Conservation (phyloP, 345 rosid species). For the Odontarrhena argentea region DNA sequence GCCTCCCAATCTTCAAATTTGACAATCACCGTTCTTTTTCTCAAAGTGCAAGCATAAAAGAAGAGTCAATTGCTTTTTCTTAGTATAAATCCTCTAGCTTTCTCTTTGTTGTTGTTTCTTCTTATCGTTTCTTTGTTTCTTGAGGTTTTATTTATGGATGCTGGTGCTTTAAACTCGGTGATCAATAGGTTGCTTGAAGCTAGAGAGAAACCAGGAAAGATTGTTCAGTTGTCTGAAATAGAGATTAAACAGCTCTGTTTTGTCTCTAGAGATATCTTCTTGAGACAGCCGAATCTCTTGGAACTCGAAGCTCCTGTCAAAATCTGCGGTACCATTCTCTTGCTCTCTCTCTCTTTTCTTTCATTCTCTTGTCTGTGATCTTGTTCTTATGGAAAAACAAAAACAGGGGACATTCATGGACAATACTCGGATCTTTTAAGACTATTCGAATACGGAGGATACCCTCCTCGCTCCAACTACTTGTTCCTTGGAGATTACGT, state of each 20-base stretch:
- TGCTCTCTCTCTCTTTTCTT: background rate
- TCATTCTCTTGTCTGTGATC: slow-evolving; percentile 13
- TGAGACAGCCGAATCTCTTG: slow-evolving; percentile 73
- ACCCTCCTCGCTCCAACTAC: slow-evolving; percentile 82
- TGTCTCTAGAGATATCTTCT: slow-evolving; percentile 64
- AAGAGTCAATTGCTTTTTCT: background rate
- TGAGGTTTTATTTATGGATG: slow-evolving; percentile 47
- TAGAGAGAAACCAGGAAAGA: slow-evolving; percentile 68
- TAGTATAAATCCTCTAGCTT: background rate
- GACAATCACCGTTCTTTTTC: slow-evolving; percentile 38
- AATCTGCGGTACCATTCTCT: slow-evolving; percentile 61
- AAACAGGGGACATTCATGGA: slow-evolving; percentile 86
- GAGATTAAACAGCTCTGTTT: slow-evolving; percentile 76
- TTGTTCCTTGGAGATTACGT: slow-evolving; percentile 90
- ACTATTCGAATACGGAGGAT: slow-evolving; percentile 80
- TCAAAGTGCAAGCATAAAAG: slow-evolving; percentile 34
- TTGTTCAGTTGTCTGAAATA: slow-evolving; percentile 64
- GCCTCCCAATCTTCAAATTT: slow-evolving; percentile 24
- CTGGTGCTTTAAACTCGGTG: slow-evolving; percentile 56
- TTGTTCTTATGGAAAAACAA: slow-evolving; percentile 2
- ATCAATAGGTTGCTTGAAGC: slow-evolving; percentile 68
- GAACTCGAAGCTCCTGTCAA: slow-evolving; percentile 85
- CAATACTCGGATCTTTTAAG: slow-evolving; percentile 90
- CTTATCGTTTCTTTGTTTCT: slow-evolving; percentile 19
- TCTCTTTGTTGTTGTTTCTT: slow-evolving; percentile 4